Base-by-base conservation (phyloP, 805 yeast genomes). In the Priceomyces carsonii region DNA sequence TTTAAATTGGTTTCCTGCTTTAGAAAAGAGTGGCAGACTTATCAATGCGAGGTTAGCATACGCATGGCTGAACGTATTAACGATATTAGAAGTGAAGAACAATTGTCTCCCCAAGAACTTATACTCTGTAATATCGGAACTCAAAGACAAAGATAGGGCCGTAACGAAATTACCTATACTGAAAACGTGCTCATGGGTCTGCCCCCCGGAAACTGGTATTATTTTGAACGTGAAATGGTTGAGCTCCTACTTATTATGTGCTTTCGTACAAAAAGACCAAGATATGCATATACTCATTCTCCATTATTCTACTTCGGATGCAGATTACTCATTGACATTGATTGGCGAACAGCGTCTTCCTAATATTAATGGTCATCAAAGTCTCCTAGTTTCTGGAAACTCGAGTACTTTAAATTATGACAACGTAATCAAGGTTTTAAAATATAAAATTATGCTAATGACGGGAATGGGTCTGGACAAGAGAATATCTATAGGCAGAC, bases 1-100 rank as follows among this genome's bases (percentile, higher is more conserved):
- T 39, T 49, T 80, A 6, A 57, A 73, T 10, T 83, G 91, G 93
- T 80, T 66, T 45, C 93, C 93, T 0, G 55, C 66, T 35, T 55
- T 62, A 43, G 29, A 73, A 7, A 44, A 43, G 10, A 51, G 50
- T 18, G 48, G 57, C 6, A 32, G 38, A n/a, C 17, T 47, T 22
- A 14, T 36, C 26, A 51, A 47, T 46, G 50, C 87, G 0, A 59
- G 70, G 39, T 54, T 86, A 26, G 90, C 85, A 0, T 85, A 80
- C 44, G 68, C 85, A 24, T 84, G 88, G 84, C 66, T 77, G n/a
- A 78, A 80, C 39, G 64, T 69, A 6, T 47, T 85, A 35, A 77
- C 80, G 0, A 49, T 86, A 1, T 44, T 81, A 6, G 82, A 80
- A 36, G 55, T 82, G 2, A 57, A 53, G 13, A 55, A 65, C 35